Evolutionary conservation across 1,139 yeast species (phyloP), one percentile per base, ranked within the genome.

Genomic region (Yamadazyma membranifaciens): DNA sequence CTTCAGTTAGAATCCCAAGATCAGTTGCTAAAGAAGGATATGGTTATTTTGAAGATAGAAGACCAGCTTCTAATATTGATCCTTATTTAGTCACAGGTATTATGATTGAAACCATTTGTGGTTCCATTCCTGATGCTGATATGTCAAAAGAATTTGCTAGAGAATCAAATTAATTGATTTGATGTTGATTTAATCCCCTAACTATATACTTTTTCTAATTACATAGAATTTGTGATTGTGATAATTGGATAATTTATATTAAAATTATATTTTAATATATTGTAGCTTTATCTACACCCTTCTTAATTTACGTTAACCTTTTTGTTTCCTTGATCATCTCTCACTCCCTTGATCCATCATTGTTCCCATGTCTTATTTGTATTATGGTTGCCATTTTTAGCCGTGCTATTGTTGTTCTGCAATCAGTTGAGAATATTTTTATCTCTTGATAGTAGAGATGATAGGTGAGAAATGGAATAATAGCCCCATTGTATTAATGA

Each of bases 21-120:
- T 84, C 96, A 37, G 98, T 92, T 55, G 96, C 96, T 66, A 88
- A 88, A 74, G 98, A 91, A 69, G 97, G 97, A 47, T 88, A 70
- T 71, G 98, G 98, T 49, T 92, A 92, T 82, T 92, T 92, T 60
- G 98, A 92, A 80, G 98, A 92, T 75, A 88, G 98, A 80, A 89
- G 98, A 77, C 98, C 98, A 48, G 98, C 98, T 55, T 91, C 98
- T 49, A 92, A 92, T 83, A 92, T 92, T 60, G 98, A 92, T 70
- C 98, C 98, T 56, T 92, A 92, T 77, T 81, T 91, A 69, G 98
- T 92, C 52, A 89, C 97, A 45, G 98, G 98, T 78, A 89, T 92
- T 63, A 87, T 92, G 84, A 87, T 87, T 59, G 98, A 92, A 78
- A 91, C 98, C 58, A 83, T 92, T 55, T 87, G 94, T 69, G 98